Conservation (phyloP, 768 basidiomycete species). For the Russula dissimulans region DNA sequence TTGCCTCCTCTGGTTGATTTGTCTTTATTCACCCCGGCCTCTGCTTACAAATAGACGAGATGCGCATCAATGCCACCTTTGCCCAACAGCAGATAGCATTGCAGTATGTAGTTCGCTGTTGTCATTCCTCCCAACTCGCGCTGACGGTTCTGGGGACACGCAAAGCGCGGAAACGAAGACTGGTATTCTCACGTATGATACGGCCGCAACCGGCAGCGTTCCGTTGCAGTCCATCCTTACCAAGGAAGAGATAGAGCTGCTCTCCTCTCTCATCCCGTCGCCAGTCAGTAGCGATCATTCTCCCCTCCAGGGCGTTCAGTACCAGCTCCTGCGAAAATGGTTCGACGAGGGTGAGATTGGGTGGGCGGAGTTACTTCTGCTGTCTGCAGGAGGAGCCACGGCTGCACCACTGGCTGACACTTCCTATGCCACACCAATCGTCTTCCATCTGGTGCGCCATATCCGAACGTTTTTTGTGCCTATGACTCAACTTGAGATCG, state of each 20-base stretch:
- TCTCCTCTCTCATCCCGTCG: conserved; percentile 13
- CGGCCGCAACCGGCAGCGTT: conserved; percentile 13
- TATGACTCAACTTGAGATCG: neutral
- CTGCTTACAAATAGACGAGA: conserved; percentile 3
- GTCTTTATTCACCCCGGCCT: neutral
- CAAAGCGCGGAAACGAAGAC: conserved; percentile 1
- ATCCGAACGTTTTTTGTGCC: neutral
- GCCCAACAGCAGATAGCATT: conserved; percentile 3
- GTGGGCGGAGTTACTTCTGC: conserved; percentile 17
- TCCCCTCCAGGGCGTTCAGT: conserved; percentile 15
- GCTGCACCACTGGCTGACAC: conserved; percentile 4
- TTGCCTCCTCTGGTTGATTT: neutral
- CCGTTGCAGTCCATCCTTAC: conserved; percentile 14
- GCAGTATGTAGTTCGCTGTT: neutral
- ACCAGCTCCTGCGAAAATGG: conserved; percentile 11
- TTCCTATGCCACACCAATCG: conserved; percentile 17
- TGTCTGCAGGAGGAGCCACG: conserved; percentile 14
- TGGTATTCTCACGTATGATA: conserved; percentile 16
- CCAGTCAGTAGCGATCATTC: conserved; percentile 1
- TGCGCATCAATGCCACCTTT: conserved; percentile 12
- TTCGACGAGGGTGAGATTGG: conserved; percentile 17
- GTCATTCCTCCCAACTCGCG: neutral
- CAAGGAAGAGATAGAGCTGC: conserved; percentile 5
- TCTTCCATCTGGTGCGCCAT: conserved; percentile 15
- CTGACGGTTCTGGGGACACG: neutral